These are phyloP conservation scores for Rhizophora apiculata DNA, from an alignment of 345 rosid species.

Conservation along the genomic window DNA sequence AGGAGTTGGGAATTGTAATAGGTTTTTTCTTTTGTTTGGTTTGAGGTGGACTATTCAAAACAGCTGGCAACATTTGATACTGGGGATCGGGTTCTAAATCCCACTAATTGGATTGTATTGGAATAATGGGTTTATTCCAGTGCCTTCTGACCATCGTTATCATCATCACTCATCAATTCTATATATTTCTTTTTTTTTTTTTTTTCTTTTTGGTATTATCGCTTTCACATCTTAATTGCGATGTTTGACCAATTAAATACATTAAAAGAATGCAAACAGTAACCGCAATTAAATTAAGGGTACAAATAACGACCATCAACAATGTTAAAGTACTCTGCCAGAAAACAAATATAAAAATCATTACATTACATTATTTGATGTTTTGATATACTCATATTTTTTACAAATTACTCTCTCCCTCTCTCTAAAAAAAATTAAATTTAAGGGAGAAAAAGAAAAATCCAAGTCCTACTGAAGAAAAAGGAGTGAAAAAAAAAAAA, in stretches of 20 bases:
- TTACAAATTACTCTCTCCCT: neutral
- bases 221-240: conserved; percentile 17
- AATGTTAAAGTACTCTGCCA: too few relatives aligned
- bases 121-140: too few relatives aligned
- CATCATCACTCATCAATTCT: neutral
- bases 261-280: neutral
- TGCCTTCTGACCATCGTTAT: neutral
- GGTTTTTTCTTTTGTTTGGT: too few relatives aligned
- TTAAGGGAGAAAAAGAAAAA: neutral
- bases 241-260: conserved; percentile 16
- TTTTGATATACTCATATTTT: neutral
- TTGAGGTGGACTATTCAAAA: too few relatives aligned
- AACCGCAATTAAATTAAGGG: too few relatives aligned
- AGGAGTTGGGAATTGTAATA: too few relatives aligned
- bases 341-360: too few relatives aligned
- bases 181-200: neutral
- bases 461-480: neutral
- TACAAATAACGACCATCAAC: too few relatives aligned
- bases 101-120: too few relatives aligned
- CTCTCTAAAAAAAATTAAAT: neutral
- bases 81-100: too few relatives aligned
- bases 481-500: neutral
- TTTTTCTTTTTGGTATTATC: neutral
- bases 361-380: too few relatives aligned
- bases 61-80: too few relatives aligned